A percentile compares a stretch with the other conserved stretches of the same genome.
Conservation (phyloP, 352 stramenopile genomes). For the Halophytophthora polymorphica region DNA sequence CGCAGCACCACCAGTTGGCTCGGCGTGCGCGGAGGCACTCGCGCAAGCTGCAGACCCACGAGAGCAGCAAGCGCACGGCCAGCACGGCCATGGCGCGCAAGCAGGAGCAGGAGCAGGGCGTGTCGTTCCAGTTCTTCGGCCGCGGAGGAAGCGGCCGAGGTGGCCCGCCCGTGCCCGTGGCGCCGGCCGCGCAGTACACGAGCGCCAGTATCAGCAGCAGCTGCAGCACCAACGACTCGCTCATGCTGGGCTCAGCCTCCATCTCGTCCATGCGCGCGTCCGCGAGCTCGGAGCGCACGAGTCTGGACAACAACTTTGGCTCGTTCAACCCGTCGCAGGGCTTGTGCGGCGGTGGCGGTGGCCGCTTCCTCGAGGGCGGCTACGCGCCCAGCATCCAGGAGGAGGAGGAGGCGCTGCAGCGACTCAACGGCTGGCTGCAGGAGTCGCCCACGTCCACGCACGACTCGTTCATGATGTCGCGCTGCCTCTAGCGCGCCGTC, state of each 20-base stretch:
- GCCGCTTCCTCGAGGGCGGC: conserved; percentile 37
- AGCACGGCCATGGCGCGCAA: conserved; percentile 16
- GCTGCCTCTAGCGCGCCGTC: conserved; percentile 17
- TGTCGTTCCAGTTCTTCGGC: conserved; percentile 70
- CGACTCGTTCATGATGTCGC: conserved; percentile 43
- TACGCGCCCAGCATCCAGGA: conserved; percentile 65
- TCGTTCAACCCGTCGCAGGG: conserved; percentile 52
- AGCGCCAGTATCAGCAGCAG: conserved; percentile 27
- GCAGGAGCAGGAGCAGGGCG: conserved; percentile 31
- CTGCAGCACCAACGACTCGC: conserved; percentile 50
- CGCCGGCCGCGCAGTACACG: conserved; percentile 6
- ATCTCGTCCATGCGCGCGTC: conserved; percentile 45
- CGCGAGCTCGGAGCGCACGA: conserved; percentile 57
- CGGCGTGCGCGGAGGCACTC: conserved; percentile 14
- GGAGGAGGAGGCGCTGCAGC: conserved; percentile 59
- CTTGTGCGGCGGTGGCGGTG: conserved; percentile 16
- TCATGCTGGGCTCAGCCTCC: conserved; percentile 45
- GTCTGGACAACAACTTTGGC: conserved; percentile 71
- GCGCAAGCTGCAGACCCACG: conserved; percentile 14
- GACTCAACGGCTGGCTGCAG: conserved; percentile 62
- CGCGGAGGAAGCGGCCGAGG: conserved; percentile 27
- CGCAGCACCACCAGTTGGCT: conserved; percentile 21
- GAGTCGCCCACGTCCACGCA: conserved; percentile 62
- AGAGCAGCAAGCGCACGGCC: conserved; percentile 9
- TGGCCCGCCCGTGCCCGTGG: conserved; percentile 3